Evolutionary conservation across 345 rosid species (phyloP).

Genomic region (Iberis pinnata): DNA sequence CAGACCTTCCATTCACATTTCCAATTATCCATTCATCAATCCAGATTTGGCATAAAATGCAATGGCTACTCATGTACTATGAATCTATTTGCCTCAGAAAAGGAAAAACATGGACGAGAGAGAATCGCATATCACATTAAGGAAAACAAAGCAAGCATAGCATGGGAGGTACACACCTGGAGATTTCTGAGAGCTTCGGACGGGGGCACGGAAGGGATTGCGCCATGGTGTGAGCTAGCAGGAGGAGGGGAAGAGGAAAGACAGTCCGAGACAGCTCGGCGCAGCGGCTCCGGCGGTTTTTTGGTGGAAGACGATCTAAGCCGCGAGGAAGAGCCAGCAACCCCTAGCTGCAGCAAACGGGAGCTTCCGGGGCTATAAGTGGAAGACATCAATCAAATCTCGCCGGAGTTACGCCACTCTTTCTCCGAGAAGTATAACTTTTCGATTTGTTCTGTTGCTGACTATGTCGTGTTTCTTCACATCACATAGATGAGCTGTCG

Average conservation of each 20-base stretch:
- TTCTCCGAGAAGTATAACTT: conserved; percentile 20
- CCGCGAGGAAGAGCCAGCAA: conserved; percentile 48
- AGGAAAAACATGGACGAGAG: too few species aligned
- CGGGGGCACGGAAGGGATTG: conserved; percentile 42
- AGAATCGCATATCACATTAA: not conserved
- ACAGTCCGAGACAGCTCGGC: conserved; percentile 87
- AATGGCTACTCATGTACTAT: conserved; percentile 3
- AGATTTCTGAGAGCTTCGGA: conserved; percentile 91
- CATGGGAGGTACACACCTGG: conserved; percentile 56
- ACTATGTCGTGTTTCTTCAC: conserved; percentile 30
- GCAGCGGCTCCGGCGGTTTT: conserved; percentile 96
- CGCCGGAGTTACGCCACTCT: conserved; percentile 30
- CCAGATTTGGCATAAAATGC: not conserved
- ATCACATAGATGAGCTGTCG: conserved; percentile 31
- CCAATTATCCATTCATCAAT: too few species aligned
- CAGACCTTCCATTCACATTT: not conserved
- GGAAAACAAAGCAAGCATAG: not conserved
- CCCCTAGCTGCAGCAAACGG: conserved; percentile 47
- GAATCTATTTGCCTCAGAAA: not conserved
- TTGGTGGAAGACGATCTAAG: conserved; percentile 75
- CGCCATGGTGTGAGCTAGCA: conserved; percentile 46
- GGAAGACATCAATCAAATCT: conserved; percentile 33
- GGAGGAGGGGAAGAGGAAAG: conserved; percentile 51
- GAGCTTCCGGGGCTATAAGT: conserved; percentile 60
- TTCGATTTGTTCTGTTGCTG: conserved; percentile 21